These are phyloP conservation scores for Cladochytrium replicatum DNA, from an alignment of 192 early-diverging fungal genomes.

Conservation along the genomic window DNA sequence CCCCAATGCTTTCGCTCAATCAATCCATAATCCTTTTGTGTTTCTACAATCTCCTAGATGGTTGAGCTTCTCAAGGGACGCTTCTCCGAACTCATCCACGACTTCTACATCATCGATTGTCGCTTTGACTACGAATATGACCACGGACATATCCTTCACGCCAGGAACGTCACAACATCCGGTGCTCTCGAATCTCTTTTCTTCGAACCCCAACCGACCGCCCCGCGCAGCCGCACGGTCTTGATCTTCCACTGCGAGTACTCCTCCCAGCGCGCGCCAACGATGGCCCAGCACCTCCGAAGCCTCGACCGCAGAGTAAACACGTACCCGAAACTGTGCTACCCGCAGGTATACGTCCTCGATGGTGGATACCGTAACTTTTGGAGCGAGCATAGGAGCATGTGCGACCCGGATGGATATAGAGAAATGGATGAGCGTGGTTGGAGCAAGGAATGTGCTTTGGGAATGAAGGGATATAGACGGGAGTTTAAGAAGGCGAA, in stretches of 20 bases:
- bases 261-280: conserved; percentile 65
- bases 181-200: conserved; percentile 52
- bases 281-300: conserved; percentile 70
- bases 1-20: no score
- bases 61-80: conserved; percentile 57
- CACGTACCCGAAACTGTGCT: conserved; percentile 67
- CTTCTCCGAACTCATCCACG: conserved; percentile 46
- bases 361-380: conserved; percentile 76
- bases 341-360: conserved; percentile 79
- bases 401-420: conserved; percentile 66
- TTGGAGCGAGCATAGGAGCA: conserved; percentile 41
- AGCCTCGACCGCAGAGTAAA: conserved; percentile 66
- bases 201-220: conserved; percentile 28
- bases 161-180: conserved; percentile 57
- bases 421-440: conserved; percentile 68
- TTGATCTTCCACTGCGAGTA: conserved; percentile 86
- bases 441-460: conserved; percentile 34
- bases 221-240: conserved; percentile 33
- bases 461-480: conserved; percentile 11
- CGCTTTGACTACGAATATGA: conserved; percentile 81
- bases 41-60: conserved; percentile 23
- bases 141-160: conserved; percentile 70
- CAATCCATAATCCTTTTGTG: background rate
- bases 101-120: conserved; percentile 67
- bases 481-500: conserved; percentile 30